Conservation (phyloP, 176 grass and related monocot genomes). For the Carex pumila region DNA sequence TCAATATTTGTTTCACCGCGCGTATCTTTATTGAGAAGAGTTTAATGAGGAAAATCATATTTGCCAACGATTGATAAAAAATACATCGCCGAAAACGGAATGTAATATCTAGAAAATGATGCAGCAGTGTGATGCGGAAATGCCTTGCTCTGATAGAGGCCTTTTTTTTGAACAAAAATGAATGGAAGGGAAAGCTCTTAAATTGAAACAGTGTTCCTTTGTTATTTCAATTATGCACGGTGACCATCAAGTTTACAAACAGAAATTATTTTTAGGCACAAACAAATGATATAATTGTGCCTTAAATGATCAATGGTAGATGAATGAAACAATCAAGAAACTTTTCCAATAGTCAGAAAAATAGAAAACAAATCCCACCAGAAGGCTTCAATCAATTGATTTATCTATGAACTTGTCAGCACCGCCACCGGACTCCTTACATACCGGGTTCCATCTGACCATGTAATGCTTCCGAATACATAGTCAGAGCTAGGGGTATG, state of each 20-base stretch:
- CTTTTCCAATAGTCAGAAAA: background rate
- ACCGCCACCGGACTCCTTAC: slow-evolving; percentile 45
- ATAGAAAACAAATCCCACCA: background rate
- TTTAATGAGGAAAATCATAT: too few relatives aligned
- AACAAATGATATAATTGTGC: background rate
- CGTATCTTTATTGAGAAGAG: too few relatives aligned
- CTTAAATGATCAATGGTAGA: background rate
- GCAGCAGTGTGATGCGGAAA: too few relatives aligned
- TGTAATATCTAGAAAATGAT: too few relatives aligned
- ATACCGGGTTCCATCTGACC: slow-evolving; percentile 47
- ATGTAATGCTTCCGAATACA: slow-evolving; percentile 43
- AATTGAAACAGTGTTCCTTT: too few relatives aligned
- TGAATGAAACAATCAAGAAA: background rate
- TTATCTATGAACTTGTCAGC: slow-evolving; percentile 9
- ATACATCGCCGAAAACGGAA: too few relatives aligned
- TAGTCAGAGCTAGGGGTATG: background rate
- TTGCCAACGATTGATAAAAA: too few relatives aligned
- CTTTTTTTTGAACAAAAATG: too few relatives aligned
- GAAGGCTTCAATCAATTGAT: background rate
- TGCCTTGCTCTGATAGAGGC: too few relatives aligned
- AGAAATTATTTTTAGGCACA: background rate
- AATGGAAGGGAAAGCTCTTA: too few relatives aligned
- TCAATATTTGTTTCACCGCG: too few relatives aligned
- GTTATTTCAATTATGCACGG: background rate
- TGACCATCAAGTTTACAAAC: background rate